These are phyloP conservation scores for Penicillium longicatenatum DNA, from an alignment of 495 filamentous ascomycete species.

Conservation along the genomic window DNA sequence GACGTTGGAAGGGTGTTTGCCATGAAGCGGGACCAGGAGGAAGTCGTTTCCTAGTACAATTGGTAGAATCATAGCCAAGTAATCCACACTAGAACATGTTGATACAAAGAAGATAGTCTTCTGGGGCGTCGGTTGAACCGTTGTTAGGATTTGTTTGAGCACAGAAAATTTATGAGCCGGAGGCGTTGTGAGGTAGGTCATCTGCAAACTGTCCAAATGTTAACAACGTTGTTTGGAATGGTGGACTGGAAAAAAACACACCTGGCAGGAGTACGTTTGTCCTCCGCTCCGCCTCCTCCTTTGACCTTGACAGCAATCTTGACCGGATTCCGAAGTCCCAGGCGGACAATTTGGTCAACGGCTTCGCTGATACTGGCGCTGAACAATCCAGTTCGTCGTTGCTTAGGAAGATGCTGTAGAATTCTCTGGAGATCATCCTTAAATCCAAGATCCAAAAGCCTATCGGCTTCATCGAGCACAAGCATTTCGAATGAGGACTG, in stretches of 20 bases:
- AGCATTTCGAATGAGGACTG: slow-evolving; percentile 87
- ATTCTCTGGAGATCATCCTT: slow-evolving; percentile 87
- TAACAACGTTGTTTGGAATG: slow-evolving; percentile 3
- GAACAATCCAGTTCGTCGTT: slow-evolving; percentile 90
- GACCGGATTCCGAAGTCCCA: slow-evolving; percentile 90
- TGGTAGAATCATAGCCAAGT: slow-evolving; percentile 77
- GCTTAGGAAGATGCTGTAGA: slow-evolving; percentile 82
- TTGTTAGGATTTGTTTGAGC: slow-evolving; percentile 67
- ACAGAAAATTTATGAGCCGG: slow-evolving; percentile 76
- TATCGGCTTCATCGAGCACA: slow-evolving; percentile 91
- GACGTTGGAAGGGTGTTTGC: slow-evolving; percentile 79
- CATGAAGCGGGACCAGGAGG: slow-evolving; percentile 78
- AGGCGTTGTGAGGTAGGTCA: slow-evolving; percentile 79
- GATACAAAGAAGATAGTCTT: slow-evolving; percentile 92
- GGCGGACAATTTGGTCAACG: slow-evolving; percentile 85
- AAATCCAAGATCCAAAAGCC: slow-evolving; percentile 93
- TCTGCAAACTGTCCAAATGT: slow-evolving; percentile 61
- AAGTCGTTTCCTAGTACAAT: slow-evolving; percentile 60
- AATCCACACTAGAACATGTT: slow-evolving; percentile 94
- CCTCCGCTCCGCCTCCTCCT: slow-evolving; percentile 69
- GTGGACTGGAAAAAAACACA: slow-evolving; percentile 18
- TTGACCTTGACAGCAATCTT: slow-evolving; percentile 92
- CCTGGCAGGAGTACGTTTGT: slow-evolving; percentile 84
- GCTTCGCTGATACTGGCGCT: slow-evolving; percentile 92
- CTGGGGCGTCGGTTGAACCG: slow-evolving; percentile 68